Evolutionary conservation across 768 basidiomycete genomes (phyloP).

Genomic region (Pleurotus pulmonarius): DNA sequence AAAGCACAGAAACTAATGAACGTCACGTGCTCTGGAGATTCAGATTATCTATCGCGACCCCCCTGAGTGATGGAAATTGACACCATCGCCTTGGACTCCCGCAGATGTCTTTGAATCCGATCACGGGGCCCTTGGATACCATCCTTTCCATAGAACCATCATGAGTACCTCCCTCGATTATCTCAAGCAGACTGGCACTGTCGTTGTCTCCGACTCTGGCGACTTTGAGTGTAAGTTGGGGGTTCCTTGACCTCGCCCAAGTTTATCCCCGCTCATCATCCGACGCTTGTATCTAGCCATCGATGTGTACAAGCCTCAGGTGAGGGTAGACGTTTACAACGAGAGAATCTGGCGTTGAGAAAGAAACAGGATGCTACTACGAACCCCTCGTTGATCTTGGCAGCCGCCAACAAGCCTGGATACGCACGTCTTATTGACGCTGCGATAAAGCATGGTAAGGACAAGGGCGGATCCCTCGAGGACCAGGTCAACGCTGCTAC

Average conservation of each 20-base stretch:
- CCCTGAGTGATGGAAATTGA: too few relatives aligned
- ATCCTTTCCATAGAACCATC: conserved; percentile 24
- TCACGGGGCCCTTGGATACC: too few relatives aligned
- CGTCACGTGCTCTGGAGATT: too few relatives aligned
- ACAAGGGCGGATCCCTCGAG: conserved; percentile 77
- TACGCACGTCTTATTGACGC: conserved; percentile 79
- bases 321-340: conserved; percentile 18
- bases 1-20: too few relatives aligned
- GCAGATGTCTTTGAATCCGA: too few relatives aligned
- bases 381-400: conserved; percentile 93
- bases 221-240: conserved; percentile 77
- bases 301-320: conserved; percentile 94
- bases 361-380: conserved; percentile 86
- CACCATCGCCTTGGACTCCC: too few relatives aligned
- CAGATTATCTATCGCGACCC: too few relatives aligned
- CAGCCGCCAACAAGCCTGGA: conserved; percentile 85
- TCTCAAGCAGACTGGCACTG: conserved; percentile 90
- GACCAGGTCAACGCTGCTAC: conserved; percentile 73
- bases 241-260: conserved; percentile 1
- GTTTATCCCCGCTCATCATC: conserved; percentile 15
- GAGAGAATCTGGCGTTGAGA: conserved; percentile 4
- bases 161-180: conserved; percentile 81
- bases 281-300: conserved; percentile 56
- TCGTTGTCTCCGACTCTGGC: conserved; percentile 96
- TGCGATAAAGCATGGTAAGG: conserved; percentile 72